Evolutionary conservation across 2,329 filamentous ascomycete genomes (phyloP).

Genomic region (Blastomyces percursus): DNA sequence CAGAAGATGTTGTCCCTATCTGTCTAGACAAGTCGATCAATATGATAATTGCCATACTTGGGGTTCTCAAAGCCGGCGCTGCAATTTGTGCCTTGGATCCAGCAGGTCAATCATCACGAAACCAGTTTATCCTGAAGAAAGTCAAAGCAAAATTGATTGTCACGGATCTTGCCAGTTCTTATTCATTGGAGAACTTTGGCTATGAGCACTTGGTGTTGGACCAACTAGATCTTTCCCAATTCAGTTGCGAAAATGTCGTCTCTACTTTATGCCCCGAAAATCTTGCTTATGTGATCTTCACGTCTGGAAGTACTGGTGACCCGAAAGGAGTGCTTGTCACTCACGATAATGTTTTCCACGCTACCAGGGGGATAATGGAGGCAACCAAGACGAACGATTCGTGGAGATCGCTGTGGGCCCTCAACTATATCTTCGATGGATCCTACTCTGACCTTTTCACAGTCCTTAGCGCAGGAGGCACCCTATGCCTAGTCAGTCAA

Average conservation of each 20-base stretch:
- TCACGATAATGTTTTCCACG: conserved; percentile 62
- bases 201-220: background rate
- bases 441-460: conserved; percentile 88
- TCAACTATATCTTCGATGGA: conserved; percentile 78
- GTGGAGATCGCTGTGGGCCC: conserved; percentile 58
- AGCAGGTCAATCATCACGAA: conserved; percentile 51
- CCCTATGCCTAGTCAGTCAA: conserved; percentile 62
- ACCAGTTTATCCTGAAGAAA: conserved; percentile 51
- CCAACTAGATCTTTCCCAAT: background rate
- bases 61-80: conserved; percentile 57
- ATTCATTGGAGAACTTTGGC: background rate
- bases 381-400: conserved; percentile 48
- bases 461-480: conserved; percentile 65
- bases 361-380: conserved; percentile 60
- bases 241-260: background rate
- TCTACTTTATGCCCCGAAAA: conserved; percentile 27
- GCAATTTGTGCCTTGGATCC: conserved; percentile 68
- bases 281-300: conserved; percentile 68
- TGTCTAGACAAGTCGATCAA: conserved; percentile 21
- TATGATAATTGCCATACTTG: conserved; percentile 19
- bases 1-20: conserved; percentile 17
- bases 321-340: conserved; percentile 76
- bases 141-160: conserved; percentile 43
- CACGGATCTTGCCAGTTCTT: conserved; percentile 11
- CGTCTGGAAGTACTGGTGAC: conserved; percentile 66